Conservation (phyloP, 2,329 filamentous ascomycete genomes). For the Penicillium aurantiogriseum region DNA sequence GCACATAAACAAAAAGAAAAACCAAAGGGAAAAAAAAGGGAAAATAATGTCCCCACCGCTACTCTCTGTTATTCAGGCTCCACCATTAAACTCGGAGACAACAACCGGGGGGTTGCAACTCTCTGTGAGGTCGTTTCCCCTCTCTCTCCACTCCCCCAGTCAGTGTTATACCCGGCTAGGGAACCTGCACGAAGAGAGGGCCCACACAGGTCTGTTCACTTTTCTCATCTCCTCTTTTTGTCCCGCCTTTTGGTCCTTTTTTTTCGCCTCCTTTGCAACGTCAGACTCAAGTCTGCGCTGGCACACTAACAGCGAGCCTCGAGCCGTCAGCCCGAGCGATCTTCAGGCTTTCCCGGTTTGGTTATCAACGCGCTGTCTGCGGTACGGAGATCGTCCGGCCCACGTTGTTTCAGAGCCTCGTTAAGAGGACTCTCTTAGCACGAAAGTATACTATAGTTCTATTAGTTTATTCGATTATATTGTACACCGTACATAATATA, state of each 20-base stretch:
- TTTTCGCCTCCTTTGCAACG: background rate
- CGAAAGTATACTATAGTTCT: background rate
- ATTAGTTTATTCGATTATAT: background rate
- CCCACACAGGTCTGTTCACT: constrained; percentile 7
- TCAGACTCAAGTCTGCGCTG: background rate
- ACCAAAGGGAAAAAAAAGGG: background rate
- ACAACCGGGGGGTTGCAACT: constrained; percentile 11
- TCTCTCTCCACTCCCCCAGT: constrained; percentile 7
- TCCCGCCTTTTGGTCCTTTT: background rate
- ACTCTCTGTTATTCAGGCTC: constrained; percentile 4
- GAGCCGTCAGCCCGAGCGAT: constrained; percentile 1
- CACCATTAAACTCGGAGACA: constrained; percentile 41
- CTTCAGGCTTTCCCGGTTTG: constrained; percentile 6
- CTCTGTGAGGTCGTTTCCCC: background rate
- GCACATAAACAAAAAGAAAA: background rate
- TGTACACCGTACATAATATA: background rate
- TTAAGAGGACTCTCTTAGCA: background rate
- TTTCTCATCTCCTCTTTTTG: background rate
- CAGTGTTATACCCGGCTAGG: constrained; percentile 8
- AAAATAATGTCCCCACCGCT: constrained; percentile 1
- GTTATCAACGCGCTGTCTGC: constrained; percentile 8
- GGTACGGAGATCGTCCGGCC: constrained; percentile 6
- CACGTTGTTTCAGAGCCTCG: constrained; percentile 13
- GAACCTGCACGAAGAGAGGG: constrained; percentile 3
- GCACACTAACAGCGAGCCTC: constrained; percentile 1